phyloP scores from a whole-genome alignment of 1,139 yeast genomes.

The Sugiyamaella castrensis region DNA sequence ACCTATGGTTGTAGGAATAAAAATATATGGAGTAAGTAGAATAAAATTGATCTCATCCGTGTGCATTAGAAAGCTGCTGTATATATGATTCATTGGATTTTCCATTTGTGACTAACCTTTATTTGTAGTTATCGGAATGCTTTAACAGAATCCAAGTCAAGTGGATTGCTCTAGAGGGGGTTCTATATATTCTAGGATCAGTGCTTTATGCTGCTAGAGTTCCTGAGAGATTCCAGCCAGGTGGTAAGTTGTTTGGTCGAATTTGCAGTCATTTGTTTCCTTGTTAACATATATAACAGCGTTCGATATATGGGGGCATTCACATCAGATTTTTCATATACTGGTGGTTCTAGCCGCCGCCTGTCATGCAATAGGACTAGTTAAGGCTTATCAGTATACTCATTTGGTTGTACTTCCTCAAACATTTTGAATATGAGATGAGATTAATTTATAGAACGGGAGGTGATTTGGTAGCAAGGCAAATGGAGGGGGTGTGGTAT shows the following conservation, averaged over 20 bases:
- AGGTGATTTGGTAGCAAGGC: too few relatives aligned
- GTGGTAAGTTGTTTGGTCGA: constrained; percentile 30
- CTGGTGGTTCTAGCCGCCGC: constrained; percentile 78
- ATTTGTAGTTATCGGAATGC: constrained; percentile 41
- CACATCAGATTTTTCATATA: constrained; percentile 85
- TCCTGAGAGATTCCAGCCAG: constrained; percentile 74
- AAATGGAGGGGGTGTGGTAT: too few relatives aligned
- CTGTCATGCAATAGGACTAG: constrained; percentile 67
- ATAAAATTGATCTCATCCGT: too few relatives aligned
- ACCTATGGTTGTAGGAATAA: constrained; percentile 58
- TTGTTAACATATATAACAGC: not conserved
- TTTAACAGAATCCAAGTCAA: constrained; percentile 50
- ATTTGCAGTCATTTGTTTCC: not conserved
- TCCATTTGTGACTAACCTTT: too few relatives aligned
- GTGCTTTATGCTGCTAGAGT: constrained; percentile 69
- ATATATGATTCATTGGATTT: too few relatives aligned
- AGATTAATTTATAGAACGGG: too few relatives aligned
- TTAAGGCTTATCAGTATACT: constrained; percentile 54
- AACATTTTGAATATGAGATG: too few relatives aligned
- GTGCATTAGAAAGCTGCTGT: too few relatives aligned
- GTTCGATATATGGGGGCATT: constrained; percentile 74
- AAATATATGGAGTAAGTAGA: constrained; percentile 41
- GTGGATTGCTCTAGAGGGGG: constrained; percentile 69
- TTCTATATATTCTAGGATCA: constrained; percentile 76
- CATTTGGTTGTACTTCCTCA: constrained; percentile 37